Base-by-base conservation (phyloP, 163 green algal species). In the Coccomyxa subellipsoidea region DNA sequence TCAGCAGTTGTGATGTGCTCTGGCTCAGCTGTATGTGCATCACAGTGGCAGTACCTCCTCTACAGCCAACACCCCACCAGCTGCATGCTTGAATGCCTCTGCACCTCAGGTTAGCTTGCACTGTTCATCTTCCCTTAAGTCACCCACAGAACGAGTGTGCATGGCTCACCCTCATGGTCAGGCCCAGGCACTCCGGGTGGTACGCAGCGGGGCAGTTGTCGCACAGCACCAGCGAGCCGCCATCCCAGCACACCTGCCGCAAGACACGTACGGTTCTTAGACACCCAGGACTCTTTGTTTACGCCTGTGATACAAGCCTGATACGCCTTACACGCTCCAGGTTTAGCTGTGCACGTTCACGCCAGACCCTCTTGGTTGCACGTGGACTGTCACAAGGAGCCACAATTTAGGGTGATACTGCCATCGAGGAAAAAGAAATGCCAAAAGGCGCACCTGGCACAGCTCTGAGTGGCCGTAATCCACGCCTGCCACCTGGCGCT, bases 211-310 rank as follows among this genome's bases (percentile, higher is more conserved):
- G 92, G 88, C 92, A 95, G 80, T 82, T 69, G 77, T 93, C 89
- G 82, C 92, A 95, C 83, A 88, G 92, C 54, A 94, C 73, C 80
- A 95, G 88, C 15, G 92, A 83, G 25, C 92, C 92, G 34, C 91
- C 92, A 69, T 94, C 90, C 90, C 91, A 94, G 84, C 92, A 95
- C 4, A 88, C 73, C 85, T 91, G 83, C 80, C 8, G 39, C 80
- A 82, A 39, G 32, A 23, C 10, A 27, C 5, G 35, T 31, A n/a
- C n/a, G n/a, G n/a, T n/a, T n/a, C n/a, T n/a, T n/a, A n/a, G n/a
- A n/a, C n/a, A n/a, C n/a, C n/a, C n/a, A n/a, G n/a, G n/a, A n/a
- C n/a, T n/a, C n/a, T n/a, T n/a, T n/a, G n/a, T n/a, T n/a, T n/a
- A n/a, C n/a, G n/a, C n/a, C n/a, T n/a, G n/a, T n/a, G n/a, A n/a